Base-by-base conservation (phyloP, 495 filamentous ascomycete genomes). In the Xylaria palmicola region DNA sequence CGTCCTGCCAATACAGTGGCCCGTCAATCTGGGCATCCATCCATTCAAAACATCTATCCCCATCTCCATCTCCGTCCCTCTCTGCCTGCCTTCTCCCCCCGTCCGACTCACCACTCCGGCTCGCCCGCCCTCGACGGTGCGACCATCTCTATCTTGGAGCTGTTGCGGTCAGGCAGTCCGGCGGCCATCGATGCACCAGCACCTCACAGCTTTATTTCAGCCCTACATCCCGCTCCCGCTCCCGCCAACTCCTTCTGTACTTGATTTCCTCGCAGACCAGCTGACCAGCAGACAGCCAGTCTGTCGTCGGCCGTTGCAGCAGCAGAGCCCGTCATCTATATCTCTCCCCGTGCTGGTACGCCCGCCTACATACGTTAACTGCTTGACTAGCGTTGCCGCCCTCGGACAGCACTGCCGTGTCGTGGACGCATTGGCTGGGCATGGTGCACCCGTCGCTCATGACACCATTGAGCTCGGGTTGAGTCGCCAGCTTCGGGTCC, bases 401-500 rank as follows among this genome's bases (percentile, higher is more conserved):
- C 40, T 6, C 47, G 27, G 30, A 19, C 45, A 36, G 22, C 12
- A 24, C 30, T 4, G 36, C 45, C 15, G 59, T 34, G 30, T 60
- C 39, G 58, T 39, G 26, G 10, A 41, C n/a, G 37, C 32, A 39
- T 37, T 37, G 48, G 24, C 50, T 61, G 59, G 59, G 59, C 17
- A 61, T 61, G 59, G 37, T 61, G 30, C 32, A 39, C 59, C 40
- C 40, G 34, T 61, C 30, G 20, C 59, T 36, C 41, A 71, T 67
- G 62, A 62, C 55, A 64, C 48, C 58, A 54, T 64, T 47, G 64
- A 69, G 67, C 67, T 67, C 44, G 45, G 67, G 60, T 58, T 65
- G 62, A 69, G 69, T 72, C 55, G 60, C 59, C 65, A 62, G 56
- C 60, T 61, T 64, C 44, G 60, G 68, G 43, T 67, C 56, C 52